Evolutionary conservation across 2,329 filamentous ascomycete species (phyloP), one percentile per base, ranked within the genome.

Genomic region (Pseudogymnoascus verrucosus): DNA sequence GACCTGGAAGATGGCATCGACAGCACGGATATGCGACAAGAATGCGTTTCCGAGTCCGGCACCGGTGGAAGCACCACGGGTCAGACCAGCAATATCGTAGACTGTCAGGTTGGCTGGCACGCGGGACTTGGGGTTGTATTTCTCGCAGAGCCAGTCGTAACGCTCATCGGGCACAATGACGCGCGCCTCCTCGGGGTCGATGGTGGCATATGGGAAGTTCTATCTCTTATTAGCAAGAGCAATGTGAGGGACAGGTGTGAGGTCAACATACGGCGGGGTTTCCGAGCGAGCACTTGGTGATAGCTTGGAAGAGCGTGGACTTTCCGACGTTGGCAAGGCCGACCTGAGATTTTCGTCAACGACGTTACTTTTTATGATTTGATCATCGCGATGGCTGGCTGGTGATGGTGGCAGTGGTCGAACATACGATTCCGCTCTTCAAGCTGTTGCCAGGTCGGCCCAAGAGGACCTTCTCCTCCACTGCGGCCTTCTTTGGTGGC

Each of bases 151-250:
- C 93, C 92, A 97, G 81, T 98, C 92, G 79, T 90, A 99, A 67
- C 95, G 89, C 67, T 90, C 91, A 80, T 99, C 95, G 57, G 95
- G 96, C 36, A 99, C 95, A 72, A 99, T 87, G 78, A 99, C 95
- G 72, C 93, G 91, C 68, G 95, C 91, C 81, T 99, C 95, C 82
- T 99, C 96, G 59, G 95, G 95, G 71, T 99, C 93, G 78, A 99
- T 99, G 73, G 95, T 99, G 75, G 95, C 95, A 82, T 96, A 99
- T 63, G 95, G 95, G 77, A 98, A 99, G 82, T 99, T 99, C 88
- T 91, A 75, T 31, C 39, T 60, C n/a, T 21, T 19, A 36, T 77
- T 71, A 76, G 74, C 71, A 76, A 73, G 54, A 26, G 37, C 19
- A 61, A 28, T 44, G 16, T 59, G 23, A 3, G 10, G 36, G 23